Base-by-base conservation (phyloP, 768 basidiomycete genomes). In the Hemileccinum rubropunctum region DNA sequence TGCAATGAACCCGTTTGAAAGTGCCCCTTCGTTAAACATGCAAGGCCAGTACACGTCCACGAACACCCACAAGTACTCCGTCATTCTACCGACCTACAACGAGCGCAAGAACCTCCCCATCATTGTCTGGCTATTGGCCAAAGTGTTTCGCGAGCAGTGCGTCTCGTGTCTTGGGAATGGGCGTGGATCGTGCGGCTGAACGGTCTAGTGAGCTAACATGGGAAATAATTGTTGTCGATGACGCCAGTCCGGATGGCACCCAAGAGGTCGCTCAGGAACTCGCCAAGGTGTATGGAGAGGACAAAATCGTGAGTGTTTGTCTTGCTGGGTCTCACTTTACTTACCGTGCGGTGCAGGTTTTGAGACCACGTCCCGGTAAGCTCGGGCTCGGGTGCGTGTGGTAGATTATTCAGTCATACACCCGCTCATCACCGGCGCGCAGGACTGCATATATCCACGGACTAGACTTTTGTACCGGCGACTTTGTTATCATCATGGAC, bases 401-500 rank as follows among this genome's bases (percentile, higher is more conserved):
- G n/a, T 14, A 0, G 30, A 20, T 34, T 38, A 23, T 17, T 17
- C 4, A 28, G 20, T 33, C 2, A 6, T 45, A 35, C 26, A 23
- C 36, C 18, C 1, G 34, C 39, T 55, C 4, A 60, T 32, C 0
- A 9, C 12, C 1, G 13, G 48, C 44, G 51, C 33, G 72, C 54
- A 93, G 91, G 48, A 94, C 93, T 18, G 93, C 93, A 30, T 95
- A 95, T 64, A 88, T 95, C 33, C 88, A 95, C 63, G 93, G 93
- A 12, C 75, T 95, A 42, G 85, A 91, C 58, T 95, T 89, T 68
- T 88, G 86, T 58, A 85, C 85, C 0, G 93, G 93, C 9, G 90
- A 91, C 69, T 95, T 94, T 71, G 91, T 94, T 18, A 90, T 95
- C 63, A 95, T 95, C 65, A 95, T 95, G 93, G 93, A 95, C 60